These are phyloP conservation scores for Metarhizium sp. DNA, from an alignment of 2,329 filamentous ascomycete species.

Conservation along the genomic window DNA sequence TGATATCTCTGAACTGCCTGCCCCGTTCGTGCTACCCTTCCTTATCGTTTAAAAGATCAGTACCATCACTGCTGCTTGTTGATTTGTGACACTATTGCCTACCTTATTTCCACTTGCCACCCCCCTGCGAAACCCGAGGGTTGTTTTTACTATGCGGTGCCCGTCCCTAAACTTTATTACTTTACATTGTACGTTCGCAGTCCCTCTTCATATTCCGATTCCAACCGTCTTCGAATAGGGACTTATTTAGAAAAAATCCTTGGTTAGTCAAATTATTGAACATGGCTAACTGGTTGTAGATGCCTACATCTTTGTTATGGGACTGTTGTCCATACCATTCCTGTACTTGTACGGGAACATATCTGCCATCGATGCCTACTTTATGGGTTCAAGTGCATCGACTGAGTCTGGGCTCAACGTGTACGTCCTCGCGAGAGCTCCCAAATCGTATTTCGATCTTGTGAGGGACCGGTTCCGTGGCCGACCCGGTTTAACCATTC, in stretches of 20 bases:
- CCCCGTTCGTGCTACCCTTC: no score
- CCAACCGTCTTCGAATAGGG: no score
- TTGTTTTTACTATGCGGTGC: neutral
- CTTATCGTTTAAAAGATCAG: no score
- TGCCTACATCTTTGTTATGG: neutral
- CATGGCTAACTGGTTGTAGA: neutral
- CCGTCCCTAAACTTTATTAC: neutral
- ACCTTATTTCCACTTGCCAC: no score
- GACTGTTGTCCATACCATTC: neutral
- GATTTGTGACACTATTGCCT: no score
- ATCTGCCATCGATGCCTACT: conserved; percentile 35
- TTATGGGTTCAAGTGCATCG: conserved; percentile 38
- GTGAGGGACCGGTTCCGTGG: neutral
- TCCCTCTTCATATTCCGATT: no score
- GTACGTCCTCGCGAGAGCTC: conserved; percentile 18
- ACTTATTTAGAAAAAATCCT: no score
- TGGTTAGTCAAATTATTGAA: neutral
- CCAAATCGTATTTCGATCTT: no score
- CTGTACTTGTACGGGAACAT: neutral
- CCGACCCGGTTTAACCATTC: neutral
- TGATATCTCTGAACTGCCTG: no score
- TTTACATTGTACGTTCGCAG: neutral
- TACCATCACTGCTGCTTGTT: no score
- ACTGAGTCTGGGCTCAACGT: conserved; percentile 43
- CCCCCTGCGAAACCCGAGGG: neutral